phyloP scores from a whole-genome alignment of 345 rosid genomes.

The Combretum micranthum region DNA sequence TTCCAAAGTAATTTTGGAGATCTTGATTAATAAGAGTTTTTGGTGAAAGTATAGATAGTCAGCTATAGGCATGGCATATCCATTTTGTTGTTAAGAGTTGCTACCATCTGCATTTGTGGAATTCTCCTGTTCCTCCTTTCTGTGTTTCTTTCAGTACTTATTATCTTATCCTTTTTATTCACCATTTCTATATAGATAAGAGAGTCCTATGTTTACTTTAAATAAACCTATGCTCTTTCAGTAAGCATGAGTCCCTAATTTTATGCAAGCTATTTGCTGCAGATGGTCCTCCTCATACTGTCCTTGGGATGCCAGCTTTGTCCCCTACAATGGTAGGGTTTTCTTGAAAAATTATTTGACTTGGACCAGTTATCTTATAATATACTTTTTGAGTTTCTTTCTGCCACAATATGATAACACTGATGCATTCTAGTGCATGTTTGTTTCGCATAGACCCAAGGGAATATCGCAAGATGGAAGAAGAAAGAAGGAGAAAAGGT shows the following conservation, averaged over 20 bases:
- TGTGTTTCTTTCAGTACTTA: too few relatives aligned
- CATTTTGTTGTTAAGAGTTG: too few relatives aligned
- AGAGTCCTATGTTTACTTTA: not conserved
- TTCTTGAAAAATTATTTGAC: not conserved
- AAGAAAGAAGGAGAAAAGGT: slow-evolving; percentile 99
- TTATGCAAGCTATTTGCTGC: slow-evolving; percentile 16
- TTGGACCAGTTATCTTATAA: slow-evolving; percentile 1
- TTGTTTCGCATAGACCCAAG: slow-evolving; percentile 68
- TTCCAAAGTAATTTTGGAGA: too few relatives aligned
- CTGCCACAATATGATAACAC: too few relatives aligned
- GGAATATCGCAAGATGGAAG: slow-evolving; percentile 82
- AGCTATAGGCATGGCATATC: too few relatives aligned
- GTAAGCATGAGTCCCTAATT: not conserved
- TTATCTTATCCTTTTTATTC: not conserved
- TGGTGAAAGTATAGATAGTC: too few relatives aligned
- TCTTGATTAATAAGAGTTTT: too few relatives aligned
- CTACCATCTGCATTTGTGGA: too few relatives aligned
- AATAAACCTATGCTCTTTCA: not conserved
- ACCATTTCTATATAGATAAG: not conserved
- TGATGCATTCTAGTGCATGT: not conserved
- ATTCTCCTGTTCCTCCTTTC: too few relatives aligned
- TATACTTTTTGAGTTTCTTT: not conserved
- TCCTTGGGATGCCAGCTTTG: slow-evolving; percentile 92
- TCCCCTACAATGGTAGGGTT: slow-evolving; percentile 95
- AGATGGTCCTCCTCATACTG: slow-evolving; percentile 57